Base-by-base conservation (phyloP, 805 yeast species). In the Kluyveromyces lactis region DNA sequence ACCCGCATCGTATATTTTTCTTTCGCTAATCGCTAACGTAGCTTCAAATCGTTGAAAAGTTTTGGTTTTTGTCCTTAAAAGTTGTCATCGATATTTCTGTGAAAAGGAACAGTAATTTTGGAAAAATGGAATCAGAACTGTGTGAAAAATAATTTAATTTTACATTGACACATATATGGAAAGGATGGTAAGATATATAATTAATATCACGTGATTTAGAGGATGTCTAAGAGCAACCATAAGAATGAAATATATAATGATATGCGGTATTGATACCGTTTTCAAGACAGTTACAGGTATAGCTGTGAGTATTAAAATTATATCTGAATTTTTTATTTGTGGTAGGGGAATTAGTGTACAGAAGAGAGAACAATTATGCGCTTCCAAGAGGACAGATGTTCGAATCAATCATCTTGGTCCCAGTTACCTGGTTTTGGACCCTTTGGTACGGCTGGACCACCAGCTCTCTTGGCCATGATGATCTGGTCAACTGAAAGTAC, bases 381-480 rank as follows among this genome's bases (percentile, higher is more conserved):
- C n/a, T n/a, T n/a, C n/a, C n/a, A n/a, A n/a, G n/a, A n/a, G n/a
- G n/a, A n/a, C n/a, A n/a, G n/a, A n/a, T n/a, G n/a, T n/a, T n/a
- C n/a, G n/a, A 15, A 27, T 27, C 30, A 86, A 65, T 89, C 96
- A 44, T 74, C 96, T 64, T 81, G 92, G 58, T 87, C 97, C 97
- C 97, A 87, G 67, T 86, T 87, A 45, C 95, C 96, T 33, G 92
- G 90, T 62, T 78, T 79, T 50, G 81, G 81, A 57, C 84, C 94
- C 52, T 72, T 67, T 48, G 74, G 70, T 26, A 96, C 96, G 74
- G 87, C 80, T 36, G 98, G 98, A 17, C 98, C 98, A 49, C 98
- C 98, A 2, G 97, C 97, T 61, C 96, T 79, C 75, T 90, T 90
- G 33, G 98, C 97, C 92, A 90, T 92, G 59, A 90, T 92, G 55